Percentiles rank a stretch among this genome's conserved stretches.
These are phyloP conservation scores for Citrus sinensis DNA, from an alignment of 345 rosid genomes.

Conservation along the genomic window DNA sequence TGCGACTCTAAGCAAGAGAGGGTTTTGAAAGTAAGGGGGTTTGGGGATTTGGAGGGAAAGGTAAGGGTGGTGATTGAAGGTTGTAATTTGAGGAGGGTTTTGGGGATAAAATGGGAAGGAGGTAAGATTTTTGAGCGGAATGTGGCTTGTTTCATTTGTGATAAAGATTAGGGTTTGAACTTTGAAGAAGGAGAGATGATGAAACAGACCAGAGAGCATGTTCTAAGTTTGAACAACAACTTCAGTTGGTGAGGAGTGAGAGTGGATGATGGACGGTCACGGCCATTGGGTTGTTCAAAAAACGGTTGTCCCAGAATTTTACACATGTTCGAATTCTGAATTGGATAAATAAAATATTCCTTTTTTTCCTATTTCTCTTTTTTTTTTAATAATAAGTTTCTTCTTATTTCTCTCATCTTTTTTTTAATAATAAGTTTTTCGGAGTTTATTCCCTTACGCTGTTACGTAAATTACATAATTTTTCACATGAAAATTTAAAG, in stretches of 20 bases:
- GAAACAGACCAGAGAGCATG: conserved; percentile 12
- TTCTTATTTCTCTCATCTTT: no score
- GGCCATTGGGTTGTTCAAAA: conserved; percentile 2
- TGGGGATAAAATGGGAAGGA: conserved; percentile 36
- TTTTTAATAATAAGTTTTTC: no score
- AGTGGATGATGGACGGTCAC: not conserved
- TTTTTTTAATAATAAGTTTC: no score
- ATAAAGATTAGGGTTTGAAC: conserved; percentile 23
- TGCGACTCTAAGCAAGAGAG: conserved; percentile 23
- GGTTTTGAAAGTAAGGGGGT: conserved; percentile 17
- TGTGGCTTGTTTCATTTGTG: conserved; percentile 42
- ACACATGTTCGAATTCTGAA: conserved; percentile 20
- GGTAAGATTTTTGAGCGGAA: conserved; percentile 30
- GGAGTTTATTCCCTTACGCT: no score
- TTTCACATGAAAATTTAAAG: no score
- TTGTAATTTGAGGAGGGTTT: conserved; percentile 23
- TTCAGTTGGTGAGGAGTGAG: not conserved
- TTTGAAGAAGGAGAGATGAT: conserved; percentile 14
- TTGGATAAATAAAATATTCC: not conserved
- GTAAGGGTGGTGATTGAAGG: not conserved
- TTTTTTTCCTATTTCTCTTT: not conserved
- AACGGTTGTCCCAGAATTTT: conserved; percentile 31
- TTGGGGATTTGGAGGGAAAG: conserved; percentile 33
- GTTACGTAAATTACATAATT: no score
- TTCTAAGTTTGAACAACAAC: no score